Evolutionary conservation across 192 early-diverging fungal species (phyloP), one percentile per base, ranked within the genome.

Genomic region (Umbelopsis vinacea): DNA sequence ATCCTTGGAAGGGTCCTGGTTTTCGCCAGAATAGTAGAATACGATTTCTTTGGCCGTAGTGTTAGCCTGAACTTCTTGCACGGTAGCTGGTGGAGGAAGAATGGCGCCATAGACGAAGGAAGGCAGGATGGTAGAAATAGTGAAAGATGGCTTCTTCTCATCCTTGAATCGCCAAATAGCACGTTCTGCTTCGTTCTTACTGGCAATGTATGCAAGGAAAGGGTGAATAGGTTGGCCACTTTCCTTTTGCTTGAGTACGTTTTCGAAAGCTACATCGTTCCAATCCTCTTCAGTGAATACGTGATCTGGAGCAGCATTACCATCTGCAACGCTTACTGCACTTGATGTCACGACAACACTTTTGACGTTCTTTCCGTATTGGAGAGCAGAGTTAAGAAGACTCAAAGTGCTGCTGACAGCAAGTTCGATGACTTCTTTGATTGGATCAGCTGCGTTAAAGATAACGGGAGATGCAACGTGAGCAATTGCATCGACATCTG

Each of bases 261-360:
- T 17, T 50, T 63, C 7, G 37, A 33, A 26, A 22, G 26, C 15
- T 21, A 10, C 19, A 23, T 67, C 66, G 23, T 67, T 67, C 66
- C 66, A 67, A 15, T 67, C 66, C 2, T 1, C 29, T 67, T 67
- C 66, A 43, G 4, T 29, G 26, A 17, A 67, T 37, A 46, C 23
- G 22, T 67, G 26, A 21, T 21, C 35, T 0, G 66, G 38, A 0
- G 11, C 2, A 10, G 19, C 38, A 6, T 22, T 55, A 7, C 5
- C 4, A 55, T 55, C 8, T 0, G 24, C 4, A 26, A 67, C 0
- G 15, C 74, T 71, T 5, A 78, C 84, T n/a, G 74, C 23, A 22
- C 82, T 85, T 0, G 80, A 80, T 12, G 84, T 86, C 2, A 85
- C 54, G 29, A 85, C 83, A 46, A 85, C 79, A 63, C 76, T 80